Base-by-base conservation (phyloP, 2,329 filamentous ascomycete species). In the Cercospora janseana region DNA sequence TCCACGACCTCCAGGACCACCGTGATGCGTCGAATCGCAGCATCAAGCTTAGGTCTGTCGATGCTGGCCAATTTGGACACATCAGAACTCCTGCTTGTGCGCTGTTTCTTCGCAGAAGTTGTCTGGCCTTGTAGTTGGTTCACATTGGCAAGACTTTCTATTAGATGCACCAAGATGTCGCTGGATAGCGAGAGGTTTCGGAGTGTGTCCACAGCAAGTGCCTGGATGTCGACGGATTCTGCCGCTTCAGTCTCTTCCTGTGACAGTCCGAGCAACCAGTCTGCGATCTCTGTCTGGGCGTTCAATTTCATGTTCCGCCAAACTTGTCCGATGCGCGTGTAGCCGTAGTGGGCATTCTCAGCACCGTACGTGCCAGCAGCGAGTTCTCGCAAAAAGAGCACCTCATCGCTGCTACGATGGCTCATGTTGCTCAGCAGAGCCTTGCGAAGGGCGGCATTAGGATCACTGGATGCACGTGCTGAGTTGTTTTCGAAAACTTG, bases 1-100 rank as follows among this genome's bases (percentile, higher is more conserved):
- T 97, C 91, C 12, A 97, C 81, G 20, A 97, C 73, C 67, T 97
- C 91, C 28, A 97, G 75, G 8, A 96, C 87, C 63, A 95, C 83
- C 0, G 91, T 95, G 47, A 92, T 80, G 60, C 86, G 86, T 60
- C 82, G 82, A 55, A 96, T 78, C 5, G 85, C 79, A 40, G 79
- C 77, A 57, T 80, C 81, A 23, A 91, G 70, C 63, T 88, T 83
- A 5, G 79, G 76, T 26, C 82, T 81, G 49, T 83, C 79, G 56
- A 83, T 81, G 10, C 79, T 74, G 27, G 79, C 78, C 46, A 82
- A 74, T 38, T 79, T 80, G 46, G 81, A 78, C 58, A 80, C 79
- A 57, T 87, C 86, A 12, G 81, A 84, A 47, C 46, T 38, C 8
- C 57, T 57, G 69, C 87, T 94, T 0, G 83, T 88, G 49, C 89